Conservation (phyloP, 2,329 filamentous ascomycete genomes). For the Tolypocladium endophyticum region DNA sequence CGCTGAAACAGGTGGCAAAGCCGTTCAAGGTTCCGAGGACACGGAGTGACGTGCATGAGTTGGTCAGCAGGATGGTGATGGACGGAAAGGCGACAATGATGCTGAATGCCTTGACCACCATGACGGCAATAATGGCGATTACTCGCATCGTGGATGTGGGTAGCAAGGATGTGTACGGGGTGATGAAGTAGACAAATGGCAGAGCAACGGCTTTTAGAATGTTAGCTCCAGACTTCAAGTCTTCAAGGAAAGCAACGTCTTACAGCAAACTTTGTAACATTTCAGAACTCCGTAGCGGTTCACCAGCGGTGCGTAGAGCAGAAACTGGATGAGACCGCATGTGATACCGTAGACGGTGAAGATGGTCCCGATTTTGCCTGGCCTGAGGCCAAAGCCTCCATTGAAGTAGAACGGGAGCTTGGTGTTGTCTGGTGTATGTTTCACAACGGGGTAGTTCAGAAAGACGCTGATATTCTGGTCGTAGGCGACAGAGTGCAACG, state of each 20-base stretch:
- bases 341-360: slow-evolving; percentile 75
- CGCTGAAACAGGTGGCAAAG: slow-evolving; percentile 73
- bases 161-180: slow-evolving; percentile 67
- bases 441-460: slow-evolving; percentile 59
- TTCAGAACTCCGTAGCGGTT: slow-evolving; percentile 61
- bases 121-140: slow-evolving; percentile 51
- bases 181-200: slow-evolving; percentile 68
- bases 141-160: slow-evolving; percentile 38
- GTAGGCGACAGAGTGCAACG: slow-evolving; percentile 72
- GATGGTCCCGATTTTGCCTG: slow-evolving; percentile 69
- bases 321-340: slow-evolving; percentile 75
- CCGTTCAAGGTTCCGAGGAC: slow-evolving; percentile 86
- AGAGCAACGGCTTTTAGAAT: slow-evolving; percentile 45
- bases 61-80: slow-evolving; percentile 81
- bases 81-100: slow-evolving; percentile 85
- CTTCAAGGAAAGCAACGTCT: slow-evolving; percentile 7
- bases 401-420: slow-evolving; percentile 70
- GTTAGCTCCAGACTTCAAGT: neutral
- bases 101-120: slow-evolving; percentile 63
- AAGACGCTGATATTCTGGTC: slow-evolving; percentile 87
- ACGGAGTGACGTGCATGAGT: slow-evolving; percentile 61
- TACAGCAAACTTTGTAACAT: slow-evolving; percentile 58
- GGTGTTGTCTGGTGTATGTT: slow-evolving; percentile 47
- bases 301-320: slow-evolving; percentile 71
- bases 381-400: slow-evolving; percentile 66